Evolutionary conservation across 176 grass and related monocot species (phyloP).

Genomic region (Alopecurus myosuroides): DNA sequence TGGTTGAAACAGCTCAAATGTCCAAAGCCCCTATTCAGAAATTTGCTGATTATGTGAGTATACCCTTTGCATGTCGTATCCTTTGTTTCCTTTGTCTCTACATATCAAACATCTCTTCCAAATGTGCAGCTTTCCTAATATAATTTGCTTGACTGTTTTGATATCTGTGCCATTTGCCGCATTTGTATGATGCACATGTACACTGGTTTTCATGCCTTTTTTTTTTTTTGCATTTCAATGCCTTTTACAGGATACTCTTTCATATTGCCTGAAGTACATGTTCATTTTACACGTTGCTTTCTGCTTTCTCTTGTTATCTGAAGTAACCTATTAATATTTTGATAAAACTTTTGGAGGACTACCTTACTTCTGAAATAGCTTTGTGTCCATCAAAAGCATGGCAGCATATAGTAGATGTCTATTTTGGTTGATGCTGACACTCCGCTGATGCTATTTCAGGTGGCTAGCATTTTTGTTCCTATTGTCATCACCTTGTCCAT

Average conservation of each 20-base stretch:
- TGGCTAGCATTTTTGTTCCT: slow-evolving; percentile 92
- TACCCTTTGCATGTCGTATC: background rate
- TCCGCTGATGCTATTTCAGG: slow-evolving; percentile 36
- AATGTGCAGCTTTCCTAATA: background rate
- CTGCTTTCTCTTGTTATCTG: background rate
- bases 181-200: background rate
- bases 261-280: background rate
- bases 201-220: background rate
- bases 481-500: slow-evolving; percentile 91
- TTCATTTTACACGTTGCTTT: background rate
- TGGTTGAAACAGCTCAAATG: slow-evolving; percentile 97
- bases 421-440: slow-evolving; percentile 16
- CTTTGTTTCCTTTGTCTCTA: background rate
- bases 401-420: background rate
- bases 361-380: background rate
- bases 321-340: background rate
- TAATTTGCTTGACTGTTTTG: background rate
- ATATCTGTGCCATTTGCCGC: background rate
- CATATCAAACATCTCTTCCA: background rate
- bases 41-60: slow-evolving; percentile 95
- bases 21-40: slow-evolving; percentile 99
- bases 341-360: background rate
- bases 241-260: background rate
- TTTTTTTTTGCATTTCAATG: background rate
- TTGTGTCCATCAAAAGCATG: background rate